A percentile compares a stretch with the other conserved stretches of the same genome.
Evolutionary conservation across 2,329 filamentous ascomycete species (phyloP).

Genomic region (Penicillium sp.): DNA sequence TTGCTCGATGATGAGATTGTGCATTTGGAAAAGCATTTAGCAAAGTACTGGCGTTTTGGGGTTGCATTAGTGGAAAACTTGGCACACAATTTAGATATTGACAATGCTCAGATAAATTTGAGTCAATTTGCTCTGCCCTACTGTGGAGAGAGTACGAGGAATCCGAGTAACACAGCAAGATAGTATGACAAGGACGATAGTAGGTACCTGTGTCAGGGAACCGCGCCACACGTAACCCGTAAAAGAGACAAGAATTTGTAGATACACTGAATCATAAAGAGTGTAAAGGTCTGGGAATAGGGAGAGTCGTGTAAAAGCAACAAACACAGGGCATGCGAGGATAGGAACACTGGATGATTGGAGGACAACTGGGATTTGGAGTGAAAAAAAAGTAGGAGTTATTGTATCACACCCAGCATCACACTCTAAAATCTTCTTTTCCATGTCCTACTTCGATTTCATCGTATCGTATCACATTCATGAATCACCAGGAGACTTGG

Average conservation of each 20-base stretch:
- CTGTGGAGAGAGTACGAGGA: background rate
- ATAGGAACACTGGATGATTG: background rate
- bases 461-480: constrained; percentile 21
- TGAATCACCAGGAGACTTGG: constrained; percentile 26
- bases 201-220: constrained; percentile 18
- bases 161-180: constrained; percentile 15
- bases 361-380: background rate
- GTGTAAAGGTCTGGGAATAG: constrained; percentile 11
- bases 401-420: constrained; percentile 1
- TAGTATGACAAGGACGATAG: constrained; percentile 22
- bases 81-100: background rate
- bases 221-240: constrained; percentile 4
- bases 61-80: background rate
- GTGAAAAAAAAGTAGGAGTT: background rate
- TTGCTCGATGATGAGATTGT: constrained; percentile 31
- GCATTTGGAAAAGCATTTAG: background rate
- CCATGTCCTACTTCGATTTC: constrained; percentile 5
- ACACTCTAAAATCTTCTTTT: background rate
- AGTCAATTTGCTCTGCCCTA: constrained; percentile 18
- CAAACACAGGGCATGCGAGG: background rate
- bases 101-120: constrained; percentile 5
- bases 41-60: background rate
- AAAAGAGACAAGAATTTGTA: constrained; percentile 19
- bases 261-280: constrained; percentile 26
- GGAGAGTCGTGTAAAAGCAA: constrained; percentile 1